A percentile compares a stretch with the other conserved stretches of the same genome.
Conservation (phyloP, 768 basidiomycete species). For the Clitopilus hobsonii region DNA sequence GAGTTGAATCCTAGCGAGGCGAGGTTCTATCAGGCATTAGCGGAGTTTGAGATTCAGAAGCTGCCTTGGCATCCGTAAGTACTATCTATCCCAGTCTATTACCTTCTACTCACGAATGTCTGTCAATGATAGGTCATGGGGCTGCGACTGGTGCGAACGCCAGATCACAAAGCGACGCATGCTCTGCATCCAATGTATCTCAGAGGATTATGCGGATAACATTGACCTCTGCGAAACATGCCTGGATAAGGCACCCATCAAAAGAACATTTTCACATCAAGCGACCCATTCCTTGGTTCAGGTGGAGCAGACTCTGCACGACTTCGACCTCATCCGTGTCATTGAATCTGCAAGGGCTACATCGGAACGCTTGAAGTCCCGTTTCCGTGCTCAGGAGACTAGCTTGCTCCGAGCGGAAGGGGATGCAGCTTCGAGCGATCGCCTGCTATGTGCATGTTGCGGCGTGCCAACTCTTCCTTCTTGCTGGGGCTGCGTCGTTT, state of each 20-base stretch:
- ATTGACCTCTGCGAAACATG: slow-evolving; percentile 28
- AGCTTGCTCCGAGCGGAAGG: slow-evolving; percentile 1
- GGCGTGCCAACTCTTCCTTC: slow-evolving; percentile 12
- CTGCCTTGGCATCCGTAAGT: slow-evolving; percentile 32
- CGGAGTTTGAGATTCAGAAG: slow-evolving; percentile 27
- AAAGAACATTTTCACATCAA: slow-evolving; percentile 26
- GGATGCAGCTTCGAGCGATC: background rate
- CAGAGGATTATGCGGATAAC: slow-evolving; percentile 27
- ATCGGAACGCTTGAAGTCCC: slow-evolving; percentile 19
- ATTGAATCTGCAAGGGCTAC: slow-evolving; percentile 20
- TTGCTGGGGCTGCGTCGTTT: slow-evolving; percentile 17
- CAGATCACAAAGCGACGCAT: slow-evolving; percentile 26
- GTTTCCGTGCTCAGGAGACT: slow-evolving; percentile 21
- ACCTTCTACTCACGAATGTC: background rate
- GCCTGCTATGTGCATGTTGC: slow-evolving; percentile 11
- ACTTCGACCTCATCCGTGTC: slow-evolving; percentile 22
- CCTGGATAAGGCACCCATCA: slow-evolving; percentile 21
- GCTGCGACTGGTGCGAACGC: slow-evolving; percentile 27
- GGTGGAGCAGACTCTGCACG: slow-evolving; percentile 26
- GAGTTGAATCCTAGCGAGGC: slow-evolving; percentile 28
- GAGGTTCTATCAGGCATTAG: slow-evolving; percentile 27
- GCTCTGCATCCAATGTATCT: slow-evolving; percentile 27
- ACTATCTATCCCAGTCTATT: background rate
- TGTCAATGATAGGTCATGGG: slow-evolving; percentile 16
- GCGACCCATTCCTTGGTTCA: slow-evolving; percentile 26